Evolutionary conservation across 2,329 filamentous ascomycete species (phyloP).

Genomic region (Chaetomiaceae sp.): DNA sequence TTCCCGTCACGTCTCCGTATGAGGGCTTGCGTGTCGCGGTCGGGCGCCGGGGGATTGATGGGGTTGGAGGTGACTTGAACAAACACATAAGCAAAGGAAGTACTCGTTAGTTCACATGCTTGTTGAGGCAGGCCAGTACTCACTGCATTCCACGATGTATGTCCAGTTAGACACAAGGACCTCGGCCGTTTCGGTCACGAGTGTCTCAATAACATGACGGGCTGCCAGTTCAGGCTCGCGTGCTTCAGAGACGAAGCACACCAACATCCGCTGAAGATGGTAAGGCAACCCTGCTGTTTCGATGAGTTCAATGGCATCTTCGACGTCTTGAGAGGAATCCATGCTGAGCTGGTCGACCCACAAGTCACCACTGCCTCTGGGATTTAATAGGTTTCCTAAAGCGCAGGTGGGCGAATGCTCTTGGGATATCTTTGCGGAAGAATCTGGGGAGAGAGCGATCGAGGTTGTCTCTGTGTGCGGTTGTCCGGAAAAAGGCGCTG

Average conservation of each 20-base stretch:
- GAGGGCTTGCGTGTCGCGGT: background rate
- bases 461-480: too few relatives aligned
- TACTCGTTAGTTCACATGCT: too few relatives aligned
- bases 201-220: background rate
- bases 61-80: too few relatives aligned
- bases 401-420: too few relatives aligned
- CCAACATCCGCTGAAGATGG: slow-evolving; percentile 8
- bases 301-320: slow-evolving; percentile 7
- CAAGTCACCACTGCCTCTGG: too few relatives aligned
- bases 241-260: slow-evolving; percentile 11
- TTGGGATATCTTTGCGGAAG: too few relatives aligned
- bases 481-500: too few relatives aligned
- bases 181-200: slow-evolving; percentile 1
- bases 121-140: too few relatives aligned
- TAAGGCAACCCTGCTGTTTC: slow-evolving; percentile 9
- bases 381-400: too few relatives aligned
- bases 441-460: too few relatives aligned
- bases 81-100: too few relatives aligned
- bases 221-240: slow-evolving; percentile 6
- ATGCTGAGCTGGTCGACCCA: too few relatives aligned
- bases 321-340: slow-evolving; percentile 1
- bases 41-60: background rate
- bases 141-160: slow-evolving; percentile 28
- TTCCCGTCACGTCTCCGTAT: slow-evolving; percentile 25
- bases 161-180: slow-evolving; percentile 24